A percentile compares a stretch with the other conserved stretches of the same genome.
Conservation (phyloP, 208 protist species). For the Acanthamoeba healyi region DNA sequence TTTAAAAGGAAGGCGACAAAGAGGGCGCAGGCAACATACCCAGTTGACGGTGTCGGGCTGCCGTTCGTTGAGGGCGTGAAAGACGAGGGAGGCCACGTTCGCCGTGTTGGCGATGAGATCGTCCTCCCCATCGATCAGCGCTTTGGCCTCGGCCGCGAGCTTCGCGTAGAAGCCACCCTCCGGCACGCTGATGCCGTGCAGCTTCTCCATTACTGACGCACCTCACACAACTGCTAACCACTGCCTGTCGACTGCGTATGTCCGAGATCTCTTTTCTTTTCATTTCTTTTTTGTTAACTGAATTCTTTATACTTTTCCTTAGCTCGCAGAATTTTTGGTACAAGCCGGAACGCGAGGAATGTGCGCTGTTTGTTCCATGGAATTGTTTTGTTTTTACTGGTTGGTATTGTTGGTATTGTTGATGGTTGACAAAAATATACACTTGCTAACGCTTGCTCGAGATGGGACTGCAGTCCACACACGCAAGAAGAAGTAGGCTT, state of each 20-base stretch:
- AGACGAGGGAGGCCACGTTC: conserved; percentile 72
- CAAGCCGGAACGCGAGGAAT: too few species aligned
- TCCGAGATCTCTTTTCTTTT: not conserved
- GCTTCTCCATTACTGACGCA: conserved; percentile 21
- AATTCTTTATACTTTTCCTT: too few species aligned
- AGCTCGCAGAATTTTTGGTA: too few species aligned
- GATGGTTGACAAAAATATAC: not conserved
- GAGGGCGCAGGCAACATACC: not conserved
- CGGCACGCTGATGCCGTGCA: not conserved
- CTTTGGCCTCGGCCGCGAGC: conserved; percentile 6
- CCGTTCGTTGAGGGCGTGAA: conserved; percentile 61
- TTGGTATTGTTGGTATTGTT: too few species aligned
- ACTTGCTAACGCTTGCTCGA: too few species aligned
- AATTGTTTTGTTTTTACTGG: not conserved
- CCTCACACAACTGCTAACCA: too few species aligned
- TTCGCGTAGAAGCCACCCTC: conserved; percentile 32
- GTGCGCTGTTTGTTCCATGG: too few species aligned
- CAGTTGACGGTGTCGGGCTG: conserved; percentile 20
- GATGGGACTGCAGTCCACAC: too few species aligned
- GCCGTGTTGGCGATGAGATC: conserved; percentile 66
- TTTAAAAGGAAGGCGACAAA: not conserved
- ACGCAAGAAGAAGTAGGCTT: not conserved
- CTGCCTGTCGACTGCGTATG: too few species aligned
- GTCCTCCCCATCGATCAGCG: conserved; percentile 39
- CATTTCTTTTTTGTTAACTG: too few species aligned